Percentiles rank a stretch among this genome's conserved stretches.
phyloP scores from a whole-genome alignment of 176 grass and related monocot genomes.

The Juncus effusus region DNA sequence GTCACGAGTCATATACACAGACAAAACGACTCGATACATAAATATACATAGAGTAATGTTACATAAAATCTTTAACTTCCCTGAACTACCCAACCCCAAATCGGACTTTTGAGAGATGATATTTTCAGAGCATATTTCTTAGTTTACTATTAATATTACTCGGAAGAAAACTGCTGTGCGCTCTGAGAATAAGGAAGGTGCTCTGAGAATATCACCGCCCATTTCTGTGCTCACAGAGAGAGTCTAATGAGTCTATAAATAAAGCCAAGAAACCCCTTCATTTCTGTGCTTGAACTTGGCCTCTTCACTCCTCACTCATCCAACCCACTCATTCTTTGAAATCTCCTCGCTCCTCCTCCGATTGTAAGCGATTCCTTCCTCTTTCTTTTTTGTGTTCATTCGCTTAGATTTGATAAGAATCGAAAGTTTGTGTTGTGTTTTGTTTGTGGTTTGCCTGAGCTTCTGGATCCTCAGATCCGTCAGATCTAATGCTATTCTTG shows the following conservation, averaged over 20 bases:
- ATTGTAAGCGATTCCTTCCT: constrained; percentile 22
- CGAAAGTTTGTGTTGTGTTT: neutral
- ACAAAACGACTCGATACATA: too few relatives aligned
- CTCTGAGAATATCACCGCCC: too few relatives aligned
- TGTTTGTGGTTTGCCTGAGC: neutral
- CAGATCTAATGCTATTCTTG: neutral
- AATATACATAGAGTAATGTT: too few relatives aligned
- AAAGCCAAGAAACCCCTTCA: constrained; percentile 5
- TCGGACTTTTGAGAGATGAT: too few relatives aligned
- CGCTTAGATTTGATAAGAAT: constrained; percentile 15
- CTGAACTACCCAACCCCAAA: too few relatives aligned
- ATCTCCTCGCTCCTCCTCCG: constrained; percentile 17
- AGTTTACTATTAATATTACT: too few relatives aligned
- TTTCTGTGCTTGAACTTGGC: constrained; percentile 16
- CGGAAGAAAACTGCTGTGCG: too few relatives aligned
- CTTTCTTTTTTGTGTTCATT: constrained; percentile 1
- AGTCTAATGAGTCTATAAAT: constrained; percentile 29
- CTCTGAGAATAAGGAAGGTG: too few relatives aligned
- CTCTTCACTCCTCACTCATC: neutral
- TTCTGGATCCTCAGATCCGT: constrained; percentile 1
- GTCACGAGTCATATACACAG: too few relatives aligned
- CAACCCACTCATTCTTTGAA: constrained; percentile 1
- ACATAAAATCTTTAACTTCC: too few relatives aligned
- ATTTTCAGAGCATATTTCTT: too few relatives aligned
- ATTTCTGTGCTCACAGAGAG: too few relatives aligned